These are phyloP conservation scores for Dothideomycetes sp. DNA, from an alignment of 2,329 filamentous ascomycete genomes.

Conservation along the genomic window DNA sequence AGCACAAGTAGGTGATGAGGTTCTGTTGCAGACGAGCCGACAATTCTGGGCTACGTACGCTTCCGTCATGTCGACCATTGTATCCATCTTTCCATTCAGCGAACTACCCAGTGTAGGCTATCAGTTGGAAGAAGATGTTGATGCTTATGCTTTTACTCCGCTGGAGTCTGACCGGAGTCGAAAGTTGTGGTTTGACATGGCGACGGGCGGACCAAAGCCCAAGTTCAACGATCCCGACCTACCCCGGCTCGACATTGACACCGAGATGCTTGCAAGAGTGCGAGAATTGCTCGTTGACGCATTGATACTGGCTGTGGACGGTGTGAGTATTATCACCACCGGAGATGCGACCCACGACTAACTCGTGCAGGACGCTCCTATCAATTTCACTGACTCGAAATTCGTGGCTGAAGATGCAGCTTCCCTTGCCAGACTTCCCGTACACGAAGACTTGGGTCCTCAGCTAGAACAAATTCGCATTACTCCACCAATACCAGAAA, in stretches of 20 bases:
- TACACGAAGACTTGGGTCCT: not conserved
- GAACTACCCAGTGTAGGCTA: slow-evolving; percentile 48
- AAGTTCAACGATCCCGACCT: slow-evolving; percentile 40
- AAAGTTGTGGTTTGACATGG: slow-evolving; percentile 40
- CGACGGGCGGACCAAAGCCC: slow-evolving; percentile 35
- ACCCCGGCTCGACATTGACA: slow-evolving; percentile 44
- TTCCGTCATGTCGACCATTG: slow-evolving; percentile 48
- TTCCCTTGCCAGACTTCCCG: not conserved
- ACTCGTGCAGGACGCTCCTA: slow-evolving; percentile 7
- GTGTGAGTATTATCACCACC: too few species aligned
- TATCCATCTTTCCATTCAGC: slow-evolving; percentile 46
- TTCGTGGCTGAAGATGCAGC: slow-evolving; percentile 28
- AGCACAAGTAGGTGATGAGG: slow-evolving; percentile 41
- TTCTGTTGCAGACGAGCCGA: slow-evolving; percentile 46
- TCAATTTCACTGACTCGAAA: slow-evolving; percentile 10
- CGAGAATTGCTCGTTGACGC: slow-evolving; percentile 42
- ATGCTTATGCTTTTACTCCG: slow-evolving; percentile 55
- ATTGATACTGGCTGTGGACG: slow-evolving; percentile 36
- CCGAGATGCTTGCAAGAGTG: slow-evolving; percentile 57
- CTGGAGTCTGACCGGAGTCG: slow-evolving; percentile 39
- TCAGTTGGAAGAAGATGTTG: slow-evolving; percentile 57
- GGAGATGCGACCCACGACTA: too few species aligned
- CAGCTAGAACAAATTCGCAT: not conserved
- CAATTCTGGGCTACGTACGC: slow-evolving; percentile 57
- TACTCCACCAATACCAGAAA: slow-evolving; percentile 1